Percentiles rank a stretch among this genome's conserved stretches.
Conservation (phyloP, 2,329 filamentous ascomycete species). For the Epichloe glyceriae region DNA sequence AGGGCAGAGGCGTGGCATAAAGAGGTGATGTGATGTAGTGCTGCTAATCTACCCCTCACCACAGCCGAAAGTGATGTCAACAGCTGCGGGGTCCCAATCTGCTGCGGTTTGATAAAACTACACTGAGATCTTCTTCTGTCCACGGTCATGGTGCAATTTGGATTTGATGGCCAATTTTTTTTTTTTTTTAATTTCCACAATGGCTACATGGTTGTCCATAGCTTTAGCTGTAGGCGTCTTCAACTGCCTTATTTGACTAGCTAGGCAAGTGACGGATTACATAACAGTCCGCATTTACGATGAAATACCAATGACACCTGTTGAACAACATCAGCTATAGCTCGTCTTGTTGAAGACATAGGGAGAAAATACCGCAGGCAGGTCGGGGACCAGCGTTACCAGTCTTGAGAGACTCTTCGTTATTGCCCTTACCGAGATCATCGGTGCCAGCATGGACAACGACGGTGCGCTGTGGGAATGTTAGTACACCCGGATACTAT, state of each 20-base stretch:
- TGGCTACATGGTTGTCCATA: background rate
- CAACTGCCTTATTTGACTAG: no score
- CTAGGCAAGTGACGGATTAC: background rate
- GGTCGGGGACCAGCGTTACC: slow-evolving; percentile 89
- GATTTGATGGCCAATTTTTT: background rate
- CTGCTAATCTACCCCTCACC: background rate
- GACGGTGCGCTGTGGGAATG: slow-evolving; percentile 61
- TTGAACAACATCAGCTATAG: slow-evolving; percentile 7
- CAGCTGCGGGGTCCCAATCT: background rate
- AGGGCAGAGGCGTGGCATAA: background rate
- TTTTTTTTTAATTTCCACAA: background rate
- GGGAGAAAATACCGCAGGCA: slow-evolving; percentile 65
- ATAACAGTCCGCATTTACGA: slow-evolving; percentile 34
- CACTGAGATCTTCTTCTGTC: background rate
- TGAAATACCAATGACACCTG: slow-evolving; percentile 82
- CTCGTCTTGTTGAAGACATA: background rate
- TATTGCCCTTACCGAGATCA: slow-evolving; percentile 83
- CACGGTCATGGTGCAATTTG: background rate
- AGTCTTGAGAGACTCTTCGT: slow-evolving; percentile 96
- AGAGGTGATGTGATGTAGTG: background rate
- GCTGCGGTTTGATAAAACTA: background rate
- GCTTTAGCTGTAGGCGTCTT: no score
- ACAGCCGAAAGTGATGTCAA: background rate
- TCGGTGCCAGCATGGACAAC: slow-evolving; percentile 93
- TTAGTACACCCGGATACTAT: slow-evolving; percentile 1